These are phyloP conservation scores for Posidonia australis DNA, from an alignment of 106 monocot genomes.

Conservation along the genomic window DNA sequence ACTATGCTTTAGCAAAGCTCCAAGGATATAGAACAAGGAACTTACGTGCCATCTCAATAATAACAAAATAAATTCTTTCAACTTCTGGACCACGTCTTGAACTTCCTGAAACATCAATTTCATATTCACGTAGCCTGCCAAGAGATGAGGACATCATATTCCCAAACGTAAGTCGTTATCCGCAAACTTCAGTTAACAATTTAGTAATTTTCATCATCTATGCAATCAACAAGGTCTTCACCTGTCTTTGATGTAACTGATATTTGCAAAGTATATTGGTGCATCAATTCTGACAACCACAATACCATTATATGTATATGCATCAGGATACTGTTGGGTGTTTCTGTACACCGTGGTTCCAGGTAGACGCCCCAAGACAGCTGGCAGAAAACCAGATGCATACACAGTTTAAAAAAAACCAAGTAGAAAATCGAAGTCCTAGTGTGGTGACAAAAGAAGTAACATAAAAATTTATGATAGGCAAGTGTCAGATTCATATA, in stretches of 20 bases:
- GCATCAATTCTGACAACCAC: slow-evolving; percentile 90
- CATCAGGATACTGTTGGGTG: slow-evolving; percentile 84
- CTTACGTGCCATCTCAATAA: slow-evolving; percentile 99
- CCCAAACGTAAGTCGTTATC: not conserved
- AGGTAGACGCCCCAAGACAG: slow-evolving; percentile 88
- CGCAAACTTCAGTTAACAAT: not conserved
- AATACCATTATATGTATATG: slow-evolving; percentile 89
- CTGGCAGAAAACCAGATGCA: slow-evolving; percentile 22
- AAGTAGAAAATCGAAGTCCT: too few relatives aligned
- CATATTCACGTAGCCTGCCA: slow-evolving; percentile 81
- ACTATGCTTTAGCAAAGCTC: not conserved
- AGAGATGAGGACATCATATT: not conserved
- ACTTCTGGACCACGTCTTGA: slow-evolving; percentile 69
- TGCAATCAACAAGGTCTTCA: slow-evolving; percentile 7
- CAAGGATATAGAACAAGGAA: not conserved
- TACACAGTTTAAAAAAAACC: too few relatives aligned
- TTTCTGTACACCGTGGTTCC: slow-evolving; percentile 97
- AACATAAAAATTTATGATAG: too few relatives aligned
- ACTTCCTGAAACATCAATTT: slow-evolving; percentile 43
- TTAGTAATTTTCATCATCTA: not conserved
- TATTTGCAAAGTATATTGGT: slow-evolving; percentile 98
- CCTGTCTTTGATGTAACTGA: slow-evolving; percentile 96
- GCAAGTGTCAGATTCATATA: too few relatives aligned
- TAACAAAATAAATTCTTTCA: slow-evolving; percentile 71
- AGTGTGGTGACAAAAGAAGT: too few relatives aligned